Conservation (phyloP, 345 rosid species). For the Clarkia xantiana region DNA sequence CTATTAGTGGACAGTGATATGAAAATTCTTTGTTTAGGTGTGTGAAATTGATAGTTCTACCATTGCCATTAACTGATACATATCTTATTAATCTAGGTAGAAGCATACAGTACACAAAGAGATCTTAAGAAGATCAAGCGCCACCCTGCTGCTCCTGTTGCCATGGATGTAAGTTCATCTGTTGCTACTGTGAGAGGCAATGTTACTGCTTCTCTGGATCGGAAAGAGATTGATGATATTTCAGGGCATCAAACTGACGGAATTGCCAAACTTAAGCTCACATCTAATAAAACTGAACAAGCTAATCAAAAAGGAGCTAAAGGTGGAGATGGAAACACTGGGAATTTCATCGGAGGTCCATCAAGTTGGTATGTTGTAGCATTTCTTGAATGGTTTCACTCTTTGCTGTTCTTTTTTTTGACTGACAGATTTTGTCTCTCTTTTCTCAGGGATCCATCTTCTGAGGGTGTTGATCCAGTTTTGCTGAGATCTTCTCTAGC, state of each 20-base stretch:
- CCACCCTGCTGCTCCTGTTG: constrained; percentile 25
- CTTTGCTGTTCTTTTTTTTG: background rate
- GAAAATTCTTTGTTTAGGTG: no score
- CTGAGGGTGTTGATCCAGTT: constrained; percentile 42
- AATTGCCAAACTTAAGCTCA: constrained; percentile 24
- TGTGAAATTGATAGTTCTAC: background rate
- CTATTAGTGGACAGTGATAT: no score
- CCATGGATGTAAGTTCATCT: constrained; percentile 13
- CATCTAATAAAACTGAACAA: constrained; percentile 17
- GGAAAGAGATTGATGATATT: no score
- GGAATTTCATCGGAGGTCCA: constrained; percentile 23
- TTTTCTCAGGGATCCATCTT: constrained; percentile 41
- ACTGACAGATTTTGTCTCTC: no score
- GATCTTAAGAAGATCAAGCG: constrained; percentile 65
- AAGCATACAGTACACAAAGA: constrained; percentile 54
- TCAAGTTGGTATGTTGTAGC: constrained; percentile 31
- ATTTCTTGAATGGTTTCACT: background rate
- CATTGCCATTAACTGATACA: background rate
- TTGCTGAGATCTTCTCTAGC: constrained; percentile 44
- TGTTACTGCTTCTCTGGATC: no score
- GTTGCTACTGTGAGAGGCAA: constrained; percentile 10
- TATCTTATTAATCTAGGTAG: constrained; percentile 29
- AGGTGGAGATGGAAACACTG: constrained; percentile 13
- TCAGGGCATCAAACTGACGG: constrained; percentile 19
- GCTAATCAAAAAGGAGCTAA: constrained; percentile 15